phyloP scores from a whole-genome alignment of 805 yeast genomes.

The Spathaspora boniae region DNA sequence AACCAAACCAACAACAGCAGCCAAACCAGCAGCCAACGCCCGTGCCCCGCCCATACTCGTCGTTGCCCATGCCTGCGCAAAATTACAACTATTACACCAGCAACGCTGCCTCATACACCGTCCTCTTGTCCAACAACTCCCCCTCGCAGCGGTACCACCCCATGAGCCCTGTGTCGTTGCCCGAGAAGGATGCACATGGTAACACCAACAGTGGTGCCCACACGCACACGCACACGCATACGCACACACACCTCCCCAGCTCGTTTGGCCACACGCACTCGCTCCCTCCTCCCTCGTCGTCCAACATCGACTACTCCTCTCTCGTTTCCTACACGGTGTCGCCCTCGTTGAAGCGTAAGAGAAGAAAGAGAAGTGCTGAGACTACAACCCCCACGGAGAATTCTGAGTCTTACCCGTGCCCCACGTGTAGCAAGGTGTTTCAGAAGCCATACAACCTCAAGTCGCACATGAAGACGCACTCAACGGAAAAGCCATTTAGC shows the following conservation, averaged over 20 bases:
- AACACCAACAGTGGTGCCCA: slow-evolving; percentile 3
- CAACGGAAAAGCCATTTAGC: slow-evolving; percentile 65
- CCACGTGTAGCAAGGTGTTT: slow-evolving; percentile 42
- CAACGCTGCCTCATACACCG: slow-evolving; percentile 1
- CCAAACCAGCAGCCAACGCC: slow-evolving; percentile 2
- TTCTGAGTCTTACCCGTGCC: slow-evolving; percentile 31
- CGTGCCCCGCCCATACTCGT: slow-evolving; percentile 3
- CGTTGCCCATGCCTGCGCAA: slow-evolving; percentile 5
- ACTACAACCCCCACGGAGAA: slow-evolving; percentile 3
- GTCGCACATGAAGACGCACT: slow-evolving; percentile 51
- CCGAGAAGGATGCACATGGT: slow-evolving; percentile 8
- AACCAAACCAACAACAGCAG: slow-evolving; percentile 5
- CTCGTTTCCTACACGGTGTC: slow-evolving; percentile 32
- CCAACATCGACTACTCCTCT: slow-evolving; percentile 29
- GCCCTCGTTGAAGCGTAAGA: slow-evolving; percentile 26
- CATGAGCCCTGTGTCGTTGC: slow-evolving; percentile 8
- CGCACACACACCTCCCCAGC: background rate
- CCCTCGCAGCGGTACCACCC: slow-evolving; percentile 6
- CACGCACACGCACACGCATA: background rate
- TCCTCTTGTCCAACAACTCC: slow-evolving; percentile 7
- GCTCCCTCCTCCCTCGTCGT: slow-evolving; percentile 4
- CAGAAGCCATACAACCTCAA: slow-evolving; percentile 48
- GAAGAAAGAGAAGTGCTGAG: slow-evolving; percentile 17
- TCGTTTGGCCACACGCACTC: background rate
- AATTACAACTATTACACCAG: slow-evolving; percentile 3